A percentile compares a stretch with the other conserved stretches of the same genome.
These are phyloP conservation scores for Dactylonectria macrodidyma DNA, from an alignment of 2,329 filamentous ascomycete genomes.

Conservation along the genomic window DNA sequence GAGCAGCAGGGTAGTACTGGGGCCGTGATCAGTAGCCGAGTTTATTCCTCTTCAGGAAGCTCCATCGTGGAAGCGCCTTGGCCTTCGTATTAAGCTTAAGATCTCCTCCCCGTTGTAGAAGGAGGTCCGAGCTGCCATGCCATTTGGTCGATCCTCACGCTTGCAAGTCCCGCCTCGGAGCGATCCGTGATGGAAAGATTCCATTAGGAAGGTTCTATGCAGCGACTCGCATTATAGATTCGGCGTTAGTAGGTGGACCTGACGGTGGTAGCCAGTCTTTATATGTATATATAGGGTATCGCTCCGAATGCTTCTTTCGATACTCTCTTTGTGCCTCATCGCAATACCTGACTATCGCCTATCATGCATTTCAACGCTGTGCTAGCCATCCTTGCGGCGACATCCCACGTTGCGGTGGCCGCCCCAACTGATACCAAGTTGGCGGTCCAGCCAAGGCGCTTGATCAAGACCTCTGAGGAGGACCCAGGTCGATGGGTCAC, in stretches of 20 bases:
- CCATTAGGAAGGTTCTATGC: not conserved
- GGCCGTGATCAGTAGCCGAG: not conserved
- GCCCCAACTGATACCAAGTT: not conserved
- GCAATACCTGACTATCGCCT: not conserved
- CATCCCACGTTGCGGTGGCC: not conserved
- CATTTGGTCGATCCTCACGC: not conserved
- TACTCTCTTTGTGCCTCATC: not conserved
- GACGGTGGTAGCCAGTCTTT: not conserved
- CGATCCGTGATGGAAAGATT: not conserved
- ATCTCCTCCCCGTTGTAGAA: not conserved
- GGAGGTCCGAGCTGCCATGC: not conserved
- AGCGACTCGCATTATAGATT: not conserved
- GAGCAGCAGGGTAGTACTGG: not conserved
- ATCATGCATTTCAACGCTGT: not conserved
- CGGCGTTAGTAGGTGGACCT: too few relatives aligned
- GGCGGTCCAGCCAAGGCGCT: not conserved
- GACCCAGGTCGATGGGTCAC: constrained; percentile 4
- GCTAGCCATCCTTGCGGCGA: not conserved
- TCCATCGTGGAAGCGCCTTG: not conserved
- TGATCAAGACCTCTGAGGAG: constrained; percentile 6
- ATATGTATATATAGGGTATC: not conserved
- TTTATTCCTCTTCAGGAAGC: not conserved
- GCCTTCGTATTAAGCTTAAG: constrained; percentile 1
- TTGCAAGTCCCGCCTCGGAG: not conserved
- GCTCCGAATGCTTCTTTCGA: not conserved